Evolutionary conservation across 345 rosid genomes (phyloP).

Genomic region (Murraya paniculata): DNA sequence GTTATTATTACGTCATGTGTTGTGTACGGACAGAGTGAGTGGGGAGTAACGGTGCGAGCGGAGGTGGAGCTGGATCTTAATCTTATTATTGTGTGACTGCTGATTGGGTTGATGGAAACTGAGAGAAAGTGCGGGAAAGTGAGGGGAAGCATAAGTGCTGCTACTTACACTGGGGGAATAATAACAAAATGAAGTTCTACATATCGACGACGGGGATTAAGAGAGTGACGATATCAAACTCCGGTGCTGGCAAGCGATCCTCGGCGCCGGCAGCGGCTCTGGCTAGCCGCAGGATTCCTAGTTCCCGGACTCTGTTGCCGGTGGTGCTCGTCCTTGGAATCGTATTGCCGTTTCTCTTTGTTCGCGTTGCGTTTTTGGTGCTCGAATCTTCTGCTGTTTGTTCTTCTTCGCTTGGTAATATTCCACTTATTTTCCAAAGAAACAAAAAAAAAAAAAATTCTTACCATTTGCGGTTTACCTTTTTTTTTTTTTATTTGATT

Average conservation of each 20-base stretch:
- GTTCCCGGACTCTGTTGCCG: conserved; percentile 49
- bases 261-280: conserved; percentile 28
- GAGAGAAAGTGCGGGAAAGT: conserved; percentile 20
- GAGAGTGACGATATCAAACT: conserved; percentile 54
- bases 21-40: not conserved
- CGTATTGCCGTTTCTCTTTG: conserved; percentile 59
- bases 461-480: not conserved
- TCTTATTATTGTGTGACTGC: not conserved
- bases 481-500: not conserved
- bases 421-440: no score
- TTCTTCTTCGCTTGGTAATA: conserved; percentile 53
- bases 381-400: conserved; percentile 75
- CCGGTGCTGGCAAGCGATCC: conserved; percentile 37
- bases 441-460: not conserved
- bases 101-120: conserved; percentile 34
- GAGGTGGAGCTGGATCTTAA: conserved; percentile 10
- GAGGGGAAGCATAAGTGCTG: not conserved
- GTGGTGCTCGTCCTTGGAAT: conserved; percentile 54
- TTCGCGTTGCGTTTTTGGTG: conserved; percentile 66
- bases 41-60: not conserved
- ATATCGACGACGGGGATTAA: conserved; percentile 67
- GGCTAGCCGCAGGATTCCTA: conserved; percentile 45
- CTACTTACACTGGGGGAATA: not conserved
- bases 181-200: conserved; percentile 55
- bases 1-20: not conserved